Conservation (phyloP, 73 alveolate species). For the Tetrahymena elliotti region DNA sequence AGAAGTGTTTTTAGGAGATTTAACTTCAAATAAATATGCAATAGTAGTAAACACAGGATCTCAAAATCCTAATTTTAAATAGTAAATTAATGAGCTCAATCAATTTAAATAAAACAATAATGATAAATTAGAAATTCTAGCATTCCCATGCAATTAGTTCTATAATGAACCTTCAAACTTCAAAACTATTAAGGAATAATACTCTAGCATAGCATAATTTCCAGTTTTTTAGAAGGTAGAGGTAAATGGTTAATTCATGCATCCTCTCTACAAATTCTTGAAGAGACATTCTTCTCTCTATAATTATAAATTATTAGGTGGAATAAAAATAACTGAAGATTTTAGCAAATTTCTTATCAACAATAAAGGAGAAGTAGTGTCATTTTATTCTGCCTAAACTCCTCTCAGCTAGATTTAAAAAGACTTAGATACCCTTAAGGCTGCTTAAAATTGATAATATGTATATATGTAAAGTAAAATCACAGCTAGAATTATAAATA, state of each 20-base stretch:
- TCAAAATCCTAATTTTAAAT: conserved; percentile 5
- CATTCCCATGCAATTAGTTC: conserved; percentile 9
- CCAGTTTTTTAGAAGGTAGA: conserved; percentile 36
- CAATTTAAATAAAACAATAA: neutral
- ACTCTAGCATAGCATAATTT: neutral
- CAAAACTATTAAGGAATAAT: neutral
- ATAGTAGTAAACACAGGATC: conserved; percentile 24
- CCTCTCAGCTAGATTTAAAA: neutral
- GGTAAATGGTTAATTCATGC: conserved; percentile 24
- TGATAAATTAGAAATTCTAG: neutral
- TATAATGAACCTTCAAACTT: conserved; percentile 3
- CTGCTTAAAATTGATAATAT: neutral
- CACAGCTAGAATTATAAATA: neutral
- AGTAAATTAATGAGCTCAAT: neutral
- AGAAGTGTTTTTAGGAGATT: conserved; percentile 14
- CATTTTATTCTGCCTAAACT: neutral
- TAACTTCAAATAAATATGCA: neutral
- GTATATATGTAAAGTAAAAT: no score
- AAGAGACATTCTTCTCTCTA: conserved; percentile 19
- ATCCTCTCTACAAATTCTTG: conserved; percentile 29
- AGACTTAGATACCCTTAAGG: neutral
- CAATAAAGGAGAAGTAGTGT: conserved; percentile 14
- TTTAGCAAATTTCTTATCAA: conserved; percentile 20
- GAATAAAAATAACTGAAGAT: conserved; percentile 14
- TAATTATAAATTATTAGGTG: conserved; percentile 8